Conservation (phyloP, 441 rosid species). For the Populus trichocarpa region DNA sequence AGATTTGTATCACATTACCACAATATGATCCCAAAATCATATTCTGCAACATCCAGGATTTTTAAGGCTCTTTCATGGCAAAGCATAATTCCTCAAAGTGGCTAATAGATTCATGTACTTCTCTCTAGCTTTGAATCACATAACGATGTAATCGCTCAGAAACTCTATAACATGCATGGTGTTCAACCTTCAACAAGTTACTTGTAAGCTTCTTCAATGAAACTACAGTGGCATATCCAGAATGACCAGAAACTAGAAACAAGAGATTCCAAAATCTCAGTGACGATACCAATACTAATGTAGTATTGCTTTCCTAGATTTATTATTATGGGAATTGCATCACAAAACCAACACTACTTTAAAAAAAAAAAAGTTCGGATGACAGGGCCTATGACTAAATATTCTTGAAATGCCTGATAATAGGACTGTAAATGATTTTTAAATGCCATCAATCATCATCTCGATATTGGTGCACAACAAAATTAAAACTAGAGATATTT, state of each 20-base stretch:
- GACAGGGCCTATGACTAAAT: not conserved
- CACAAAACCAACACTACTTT: not conserved
- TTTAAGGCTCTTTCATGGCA: not conserved
- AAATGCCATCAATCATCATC: too few relatives aligned
- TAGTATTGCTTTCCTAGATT: too few relatives aligned
- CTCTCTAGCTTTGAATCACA: not conserved
- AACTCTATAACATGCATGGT: not conserved
- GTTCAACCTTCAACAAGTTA: not conserved
- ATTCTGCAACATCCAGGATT: not conserved
- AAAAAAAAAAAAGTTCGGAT: not conserved
- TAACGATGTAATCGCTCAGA: not conserved
- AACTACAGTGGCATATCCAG: too few relatives aligned
- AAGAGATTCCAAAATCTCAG: too few relatives aligned
- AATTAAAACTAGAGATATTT: not conserved
- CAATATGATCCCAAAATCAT: not conserved
- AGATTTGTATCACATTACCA: not conserved
- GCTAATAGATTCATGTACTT: not conserved
- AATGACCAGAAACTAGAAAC: too few relatives aligned
- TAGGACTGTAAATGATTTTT: not conserved
- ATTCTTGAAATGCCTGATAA: not conserved
- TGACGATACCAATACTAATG: too few relatives aligned
- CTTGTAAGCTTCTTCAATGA: not conserved
- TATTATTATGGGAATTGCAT: not conserved
- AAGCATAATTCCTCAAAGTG: not conserved
- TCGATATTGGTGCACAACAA: not conserved